These are phyloP conservation scores for Salvia rosmarinus DNA, from an alignment of 257 asterid species.

Conservation along the genomic window DNA sequence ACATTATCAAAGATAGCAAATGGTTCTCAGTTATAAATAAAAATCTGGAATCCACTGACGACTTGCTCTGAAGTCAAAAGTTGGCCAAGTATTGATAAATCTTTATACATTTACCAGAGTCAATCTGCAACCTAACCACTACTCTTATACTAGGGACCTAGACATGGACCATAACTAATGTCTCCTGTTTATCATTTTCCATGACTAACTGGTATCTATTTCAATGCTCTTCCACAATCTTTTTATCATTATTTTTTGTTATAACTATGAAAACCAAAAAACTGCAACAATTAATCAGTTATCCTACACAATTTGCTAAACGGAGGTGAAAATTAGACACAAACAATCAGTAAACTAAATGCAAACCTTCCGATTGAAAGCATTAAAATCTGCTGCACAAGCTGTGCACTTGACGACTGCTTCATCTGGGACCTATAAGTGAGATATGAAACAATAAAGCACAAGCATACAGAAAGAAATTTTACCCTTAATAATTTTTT, in stretches of 20 bases:
- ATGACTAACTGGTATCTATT: background rate
- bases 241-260: background rate
- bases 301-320: background rate
- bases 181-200: background rate
- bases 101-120: background rate
- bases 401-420: slow-evolving; percentile 71
- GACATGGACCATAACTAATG: background rate
- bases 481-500: background rate
- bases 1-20: background rate
- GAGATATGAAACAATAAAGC: slow-evolving; percentile 25
- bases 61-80: background rate
- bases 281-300: background rate
- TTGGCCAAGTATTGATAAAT: background rate
- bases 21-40: background rate
- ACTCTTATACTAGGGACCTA: background rate
- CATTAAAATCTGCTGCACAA: slow-evolving; percentile 71
- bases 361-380: slow-evolving; percentile 78
- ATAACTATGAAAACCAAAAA: background rate
- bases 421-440: slow-evolving; percentile 83
- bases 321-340: background rate
- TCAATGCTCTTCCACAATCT: background rate
- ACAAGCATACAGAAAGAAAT: background rate
- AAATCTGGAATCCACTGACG: background rate
- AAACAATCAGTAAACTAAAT: slow-evolving; percentile 27
- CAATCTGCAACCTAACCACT: background rate